These are phyloP conservation scores for Clitopilus hobsonii DNA, from an alignment of 768 basidiomycete genomes.

Conservation along the genomic window DNA sequence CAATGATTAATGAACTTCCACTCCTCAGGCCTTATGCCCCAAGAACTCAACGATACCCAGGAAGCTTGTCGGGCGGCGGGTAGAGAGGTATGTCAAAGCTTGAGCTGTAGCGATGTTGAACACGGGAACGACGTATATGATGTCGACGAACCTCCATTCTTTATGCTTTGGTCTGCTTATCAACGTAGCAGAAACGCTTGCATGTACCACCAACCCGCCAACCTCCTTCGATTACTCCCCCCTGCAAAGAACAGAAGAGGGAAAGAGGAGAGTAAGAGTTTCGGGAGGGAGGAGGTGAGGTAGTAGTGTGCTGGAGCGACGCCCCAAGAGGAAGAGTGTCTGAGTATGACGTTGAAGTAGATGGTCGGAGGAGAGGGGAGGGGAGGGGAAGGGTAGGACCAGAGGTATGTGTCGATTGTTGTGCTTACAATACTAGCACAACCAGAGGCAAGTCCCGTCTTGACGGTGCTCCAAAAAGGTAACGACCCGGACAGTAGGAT, in stretches of 20 bases:
- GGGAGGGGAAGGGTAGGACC: conserved; percentile 32
- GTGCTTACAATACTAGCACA: conserved; percentile 31
- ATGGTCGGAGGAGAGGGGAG: conserved; percentile 86
- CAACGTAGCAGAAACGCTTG: conserved; percentile 30
- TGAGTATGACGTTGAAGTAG: conserved; percentile 83
- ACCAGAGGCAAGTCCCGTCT: conserved; percentile 41
- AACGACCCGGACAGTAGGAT: conserved; percentile 33
- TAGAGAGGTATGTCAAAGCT: conserved; percentile 59
- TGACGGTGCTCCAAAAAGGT: conserved; percentile 38
- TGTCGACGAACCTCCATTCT: conserved; percentile 98
- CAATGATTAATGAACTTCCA: no score
- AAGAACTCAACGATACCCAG: no score
- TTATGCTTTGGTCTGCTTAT: conserved; percentile 87
- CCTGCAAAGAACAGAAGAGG: conserved; percentile 54
- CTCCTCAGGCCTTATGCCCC: no score
- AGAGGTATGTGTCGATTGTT: conserved; percentile 83
- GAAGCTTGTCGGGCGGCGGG: conserved; percentile 7
- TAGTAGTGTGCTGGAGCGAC: conserved; percentile 55
- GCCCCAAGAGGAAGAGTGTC: conserved; percentile 91
- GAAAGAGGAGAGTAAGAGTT: conserved; percentile 55
- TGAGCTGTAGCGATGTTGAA: conserved; percentile 78
- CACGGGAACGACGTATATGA: conserved; percentile 80
- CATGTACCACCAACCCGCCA: no score
- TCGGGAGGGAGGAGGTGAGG: conserved; percentile 53
- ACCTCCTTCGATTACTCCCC: no score